Evolutionary conservation across 306 rosid species (phyloP), one percentile per base, ranked within the genome.

Genomic region (Quercus ilex): DNA sequence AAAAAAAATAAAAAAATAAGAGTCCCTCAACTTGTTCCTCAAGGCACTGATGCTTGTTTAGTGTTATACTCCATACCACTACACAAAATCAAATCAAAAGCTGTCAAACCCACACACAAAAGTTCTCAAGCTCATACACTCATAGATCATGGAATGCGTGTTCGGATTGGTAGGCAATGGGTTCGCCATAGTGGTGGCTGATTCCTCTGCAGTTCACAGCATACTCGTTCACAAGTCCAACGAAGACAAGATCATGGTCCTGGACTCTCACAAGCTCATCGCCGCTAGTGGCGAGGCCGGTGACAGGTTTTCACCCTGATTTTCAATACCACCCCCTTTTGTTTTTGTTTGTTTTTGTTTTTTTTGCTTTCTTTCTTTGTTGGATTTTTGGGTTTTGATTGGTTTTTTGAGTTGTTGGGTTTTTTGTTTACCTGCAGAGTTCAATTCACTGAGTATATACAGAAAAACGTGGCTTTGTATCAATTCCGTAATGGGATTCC

Each of bases 201-300:
- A 95, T 64, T 85, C 99, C 1, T 93, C 99, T 56, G 98, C 99
- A 26, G 98, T 93, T 52, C 90, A 95, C 79, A 91, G 98, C 88
- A 95, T 95, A 80, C 83, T 95, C 53, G 99, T 95, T 1, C 99
- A 95, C 85, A 95, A 93, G 78, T 88, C 96, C 55, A 91, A 93
- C 86, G 99, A 95, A 82, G 99, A 95, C 91, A 95, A 95, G 90
- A 95, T 95, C 93, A 95, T 95, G 99, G 78, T 89, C 51, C 99
- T 95, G 73, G 99, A 95, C 65, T 90, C 99, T 5, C 98, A 95
- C 92, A 95, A 95, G 80, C 98, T 95, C 82, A 20, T 93, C 86
- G 99, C 99, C 56, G 98, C 99, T 59, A 92, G 97, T 78, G 98
- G 99, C 17, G 99, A 95, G 78, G 81, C 98, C 38, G 99, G 99